Evolutionary conservation across 2,329 filamentous ascomycete species (phyloP).

Genomic region (Sordariomycetes sp.): DNA sequence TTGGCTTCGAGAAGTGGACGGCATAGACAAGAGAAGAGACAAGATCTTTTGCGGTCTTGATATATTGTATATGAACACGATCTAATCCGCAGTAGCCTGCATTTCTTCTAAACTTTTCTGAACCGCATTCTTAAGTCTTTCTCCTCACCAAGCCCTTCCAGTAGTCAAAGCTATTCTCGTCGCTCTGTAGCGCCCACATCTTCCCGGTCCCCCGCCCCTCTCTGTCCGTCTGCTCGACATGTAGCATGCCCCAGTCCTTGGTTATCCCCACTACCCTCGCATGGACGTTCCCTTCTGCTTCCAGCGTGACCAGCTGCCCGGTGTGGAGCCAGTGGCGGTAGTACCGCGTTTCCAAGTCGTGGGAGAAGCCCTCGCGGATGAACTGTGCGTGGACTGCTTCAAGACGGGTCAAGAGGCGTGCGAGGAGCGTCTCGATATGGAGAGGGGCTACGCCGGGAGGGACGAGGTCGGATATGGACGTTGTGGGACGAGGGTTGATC

Average conservation of each 20-base stretch:
- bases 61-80: too few relatives aligned
- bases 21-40: slow-evolving; percentile 17
- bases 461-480: slow-evolving; percentile 70
- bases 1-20: slow-evolving; percentile 9
- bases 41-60: too few relatives aligned
- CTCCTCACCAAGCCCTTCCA: slow-evolving; percentile 79
- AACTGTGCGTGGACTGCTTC: slow-evolving; percentile 73
- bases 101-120: too few relatives aligned
- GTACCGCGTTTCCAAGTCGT: slow-evolving; percentile 64
- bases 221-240: slow-evolving; percentile 72
- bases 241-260: slow-evolving; percentile 78
- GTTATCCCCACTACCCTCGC: slow-evolving; percentile 83
- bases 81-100: too few relatives aligned
- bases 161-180: slow-evolving; percentile 98
- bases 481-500: slow-evolving; percentile 76
- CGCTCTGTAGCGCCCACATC: slow-evolving; percentile 80
- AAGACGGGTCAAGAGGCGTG: slow-evolving; percentile 68
- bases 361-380: slow-evolving; percentile 63
- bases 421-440: slow-evolving; percentile 70
- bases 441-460: slow-evolving; percentile 44
- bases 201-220: slow-evolving; percentile 67
- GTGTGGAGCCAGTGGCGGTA: slow-evolving; percentile 82
- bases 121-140: slow-evolving; percentile 48
- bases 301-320: slow-evolving; percentile 62
- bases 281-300: slow-evolving; percentile 65